These are phyloP conservation scores for Aureobasidium sp. DNA, from an alignment of 2,329 filamentous ascomycete genomes.

Conservation along the genomic window DNA sequence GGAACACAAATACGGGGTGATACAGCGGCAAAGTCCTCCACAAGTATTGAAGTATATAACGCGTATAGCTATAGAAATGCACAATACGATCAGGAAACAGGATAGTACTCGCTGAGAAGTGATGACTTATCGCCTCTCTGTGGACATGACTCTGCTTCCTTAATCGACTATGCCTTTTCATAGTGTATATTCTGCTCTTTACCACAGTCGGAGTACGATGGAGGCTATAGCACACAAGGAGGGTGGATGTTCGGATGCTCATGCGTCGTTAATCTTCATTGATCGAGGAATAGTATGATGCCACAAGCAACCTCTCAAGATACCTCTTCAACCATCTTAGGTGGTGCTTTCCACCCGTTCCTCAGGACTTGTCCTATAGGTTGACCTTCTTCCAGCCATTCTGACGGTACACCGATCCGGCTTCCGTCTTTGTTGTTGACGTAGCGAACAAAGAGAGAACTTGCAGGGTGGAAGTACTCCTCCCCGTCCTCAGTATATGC, in stretches of 20 bases:
- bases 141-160: no score
- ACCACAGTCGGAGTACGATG: no score
- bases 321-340: conserved; percentile 18
- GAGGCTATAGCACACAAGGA: neutral
- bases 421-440: conserved; percentile 60
- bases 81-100: no score
- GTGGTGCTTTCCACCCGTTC: conserved; percentile 13
- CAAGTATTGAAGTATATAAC: no score
- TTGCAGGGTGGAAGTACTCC: conserved; percentile 28
- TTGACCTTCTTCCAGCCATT: conserved; percentile 51
- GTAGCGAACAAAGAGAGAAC: conserved; percentile 62
- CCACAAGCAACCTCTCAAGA: neutral
- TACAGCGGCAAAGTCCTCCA: no score
- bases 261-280: neutral
- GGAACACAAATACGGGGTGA: neutral
- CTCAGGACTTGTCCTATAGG: conserved; percentile 56
- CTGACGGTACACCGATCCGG: conserved; percentile 57
- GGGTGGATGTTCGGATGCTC: neutral
- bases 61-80: no score
- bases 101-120: no score
- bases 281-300: neutral
- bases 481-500: conserved; percentile 35
- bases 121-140: no score
- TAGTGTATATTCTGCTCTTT: no score
- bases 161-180: no score